Evolutionary conservation across 495 filamentous ascomycete genomes (phyloP), one percentile per base, ranked within the genome.

Genomic region (Xylaria telfairii): DNA sequence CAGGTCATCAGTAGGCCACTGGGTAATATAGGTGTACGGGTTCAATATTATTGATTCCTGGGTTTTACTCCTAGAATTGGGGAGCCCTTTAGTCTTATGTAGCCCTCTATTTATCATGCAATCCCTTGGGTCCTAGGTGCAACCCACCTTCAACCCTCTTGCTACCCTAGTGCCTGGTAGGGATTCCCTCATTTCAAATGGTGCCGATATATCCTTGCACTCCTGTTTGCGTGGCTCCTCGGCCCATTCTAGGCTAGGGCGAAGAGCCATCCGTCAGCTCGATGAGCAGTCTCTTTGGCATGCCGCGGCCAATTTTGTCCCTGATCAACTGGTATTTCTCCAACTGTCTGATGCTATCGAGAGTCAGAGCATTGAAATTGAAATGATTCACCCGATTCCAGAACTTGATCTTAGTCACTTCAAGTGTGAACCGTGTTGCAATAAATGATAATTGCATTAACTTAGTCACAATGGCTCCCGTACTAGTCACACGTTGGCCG

Each of bases 161-260:
- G n/a, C n/a, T n/a, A n/a, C n/a, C n/a, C n/a, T n/a, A n/a, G n/a
- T n/a, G n/a, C n/a, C n/a, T n/a, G n/a, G 46, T 49, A 49, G 1
- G n/a, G 46, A 9, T 49, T 49, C 46, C 46, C 46, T 49, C 46
- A 49, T 49, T 49, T 49, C 46, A 21, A 49, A 49, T 49, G n/a
- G 46, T 21, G 46, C 17, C 46, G 46, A 49, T 19, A 49, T 19
- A 17, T 49, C 46, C 46, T 49, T 49, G 46, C 17, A 49, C n/a
- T 49, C 46, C 7, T 13, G 10, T 49, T 21, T 49, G 46, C 46
- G 15, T 49, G 46, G 7, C 1, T 49, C 46, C 15, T 49, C 46
- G 46, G 46, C 46, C 46, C 46, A 17, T 49, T 49, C 46, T 49
- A 17, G 15, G 46, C n/a, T 17, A 17, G 46, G 46, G 46, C 46